phyloP scores from a whole-genome alignment of 257 asterid species.

The Solanum clarkiae region DNA sequence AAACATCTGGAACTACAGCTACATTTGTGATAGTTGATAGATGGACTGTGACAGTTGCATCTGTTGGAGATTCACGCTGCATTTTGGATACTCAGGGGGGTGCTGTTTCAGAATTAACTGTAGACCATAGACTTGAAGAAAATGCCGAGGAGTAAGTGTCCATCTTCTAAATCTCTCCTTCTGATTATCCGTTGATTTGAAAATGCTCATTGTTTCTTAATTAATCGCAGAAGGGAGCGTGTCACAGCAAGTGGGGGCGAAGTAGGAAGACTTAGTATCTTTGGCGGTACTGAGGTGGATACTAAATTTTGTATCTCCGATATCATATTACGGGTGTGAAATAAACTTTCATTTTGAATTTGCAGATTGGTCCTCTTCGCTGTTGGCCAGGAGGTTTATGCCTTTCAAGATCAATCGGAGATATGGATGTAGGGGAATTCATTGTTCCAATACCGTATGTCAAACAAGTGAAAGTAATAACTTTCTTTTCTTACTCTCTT shows the following conservation, averaged over 20 bases:
- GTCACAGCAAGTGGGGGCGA: constrained; percentile 86
- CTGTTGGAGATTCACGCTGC: constrained; percentile 92
- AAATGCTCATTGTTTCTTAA: not conserved
- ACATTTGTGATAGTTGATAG: constrained; percentile 77
- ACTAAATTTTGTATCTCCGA: not conserved
- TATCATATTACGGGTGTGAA: not conserved
- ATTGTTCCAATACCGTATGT: constrained; percentile 70
- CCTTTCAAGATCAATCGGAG: constrained; percentile 76
- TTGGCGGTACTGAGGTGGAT: constrained; percentile 63
- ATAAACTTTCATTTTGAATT: not conserved
- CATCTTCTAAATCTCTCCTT: not conserved
- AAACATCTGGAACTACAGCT: constrained; percentile 89
- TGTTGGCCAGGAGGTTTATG: constrained; percentile 87
- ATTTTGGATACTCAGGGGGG: constrained; percentile 69
- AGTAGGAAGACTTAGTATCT: constrained; percentile 69
- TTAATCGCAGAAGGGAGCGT: constrained; percentile 60
- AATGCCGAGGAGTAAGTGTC: constrained; percentile 62
- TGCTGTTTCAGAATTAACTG: constrained; percentile 52
- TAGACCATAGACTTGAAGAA: constrained; percentile 88
- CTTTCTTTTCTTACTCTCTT: not conserved
- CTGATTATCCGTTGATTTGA: not conserved
- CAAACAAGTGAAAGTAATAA: constrained; percentile 65
- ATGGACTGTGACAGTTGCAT: constrained; percentile 86
- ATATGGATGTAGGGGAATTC: constrained; percentile 74
- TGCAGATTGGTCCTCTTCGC: constrained; percentile 63